phyloP scores from a whole-genome alignment of 768 basidiomycete genomes.

The Suillus placidus region DNA sequence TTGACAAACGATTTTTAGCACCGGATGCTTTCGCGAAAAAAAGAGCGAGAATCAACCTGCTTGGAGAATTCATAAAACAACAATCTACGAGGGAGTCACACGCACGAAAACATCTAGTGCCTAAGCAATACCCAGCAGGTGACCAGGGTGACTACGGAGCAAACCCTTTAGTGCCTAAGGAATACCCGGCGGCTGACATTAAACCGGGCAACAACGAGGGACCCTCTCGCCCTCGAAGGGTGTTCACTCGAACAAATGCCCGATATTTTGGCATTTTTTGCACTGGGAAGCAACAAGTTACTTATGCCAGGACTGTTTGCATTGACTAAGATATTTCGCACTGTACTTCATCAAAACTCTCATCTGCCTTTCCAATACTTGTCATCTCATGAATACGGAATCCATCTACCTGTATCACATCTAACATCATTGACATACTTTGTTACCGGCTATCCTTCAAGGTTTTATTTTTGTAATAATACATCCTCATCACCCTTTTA shows the following conservation, averaged over 20 bases:
- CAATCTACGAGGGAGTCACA: neutral
- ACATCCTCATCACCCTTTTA: conserved; percentile 4
- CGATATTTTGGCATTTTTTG: conserved; percentile 42
- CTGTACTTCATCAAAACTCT: neutral
- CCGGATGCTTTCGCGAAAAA: conserved; percentile 39
- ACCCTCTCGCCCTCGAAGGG: conserved; percentile 14
- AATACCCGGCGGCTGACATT: conserved; percentile 12
- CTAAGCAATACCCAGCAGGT: conserved; percentile 6
- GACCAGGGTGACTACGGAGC: neutral
- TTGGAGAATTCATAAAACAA: neutral
- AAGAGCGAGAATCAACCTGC: neutral
- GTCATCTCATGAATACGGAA: neutral
- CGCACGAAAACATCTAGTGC: neutral
- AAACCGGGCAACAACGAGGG: conserved; percentile 7
- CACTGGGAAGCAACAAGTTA: conserved; percentile 30
- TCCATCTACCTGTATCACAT: neutral
- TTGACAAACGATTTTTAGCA: conserved; percentile 32
- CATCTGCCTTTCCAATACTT: neutral
- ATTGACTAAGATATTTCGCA: neutral
- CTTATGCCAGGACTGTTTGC: neutral
- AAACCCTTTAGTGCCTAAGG: neutral
- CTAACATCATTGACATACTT: neutral
- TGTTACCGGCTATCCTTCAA: neutral
- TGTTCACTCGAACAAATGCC: conserved; percentile 18
- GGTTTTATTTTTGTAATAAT: neutral